These are phyloP conservation scores for Suhomyces pyralidae DNA, from an alignment of 805 yeast species.

Conservation along the genomic window DNA sequence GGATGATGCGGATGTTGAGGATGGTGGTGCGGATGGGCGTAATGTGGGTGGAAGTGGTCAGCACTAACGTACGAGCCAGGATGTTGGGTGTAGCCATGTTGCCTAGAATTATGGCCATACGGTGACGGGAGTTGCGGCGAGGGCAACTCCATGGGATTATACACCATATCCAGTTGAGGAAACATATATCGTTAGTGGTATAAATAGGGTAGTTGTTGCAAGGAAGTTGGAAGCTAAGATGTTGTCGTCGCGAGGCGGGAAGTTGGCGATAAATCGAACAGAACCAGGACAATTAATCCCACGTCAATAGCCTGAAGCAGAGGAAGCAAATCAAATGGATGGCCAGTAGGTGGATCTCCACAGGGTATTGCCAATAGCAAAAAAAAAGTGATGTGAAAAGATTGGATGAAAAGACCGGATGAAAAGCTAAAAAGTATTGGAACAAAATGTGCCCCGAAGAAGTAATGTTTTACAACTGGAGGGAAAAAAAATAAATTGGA, in stretches of 20 bases:
- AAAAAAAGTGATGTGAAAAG: neutral
- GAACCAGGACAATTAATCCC: neutral
- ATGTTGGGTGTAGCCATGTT: neutral
- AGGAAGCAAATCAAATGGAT: neutral
- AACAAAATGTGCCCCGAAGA: neutral
- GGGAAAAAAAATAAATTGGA: neutral
- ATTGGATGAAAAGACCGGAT: neutral
- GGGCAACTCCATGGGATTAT: conserved; percentile 1
- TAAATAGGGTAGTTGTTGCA: no score
- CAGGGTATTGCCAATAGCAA: neutral
- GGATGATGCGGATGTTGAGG: neutral
- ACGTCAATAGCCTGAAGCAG: neutral
- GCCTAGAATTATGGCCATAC: neutral
- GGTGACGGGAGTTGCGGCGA: neutral
- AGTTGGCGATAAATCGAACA: neutral
- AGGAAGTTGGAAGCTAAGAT: neutral
- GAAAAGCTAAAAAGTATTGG: neutral
- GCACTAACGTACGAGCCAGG: neutral
- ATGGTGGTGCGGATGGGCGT: neutral
- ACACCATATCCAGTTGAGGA: conserved; percentile 3
- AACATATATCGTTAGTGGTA: neutral
- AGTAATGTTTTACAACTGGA: neutral
- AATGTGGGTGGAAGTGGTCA: neutral
- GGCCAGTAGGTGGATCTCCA: neutral
- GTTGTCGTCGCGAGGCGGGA: neutral